phyloP scores from a whole-genome alignment of 768 basidiomycete species.

The Psilocybe azurescens region DNA sequence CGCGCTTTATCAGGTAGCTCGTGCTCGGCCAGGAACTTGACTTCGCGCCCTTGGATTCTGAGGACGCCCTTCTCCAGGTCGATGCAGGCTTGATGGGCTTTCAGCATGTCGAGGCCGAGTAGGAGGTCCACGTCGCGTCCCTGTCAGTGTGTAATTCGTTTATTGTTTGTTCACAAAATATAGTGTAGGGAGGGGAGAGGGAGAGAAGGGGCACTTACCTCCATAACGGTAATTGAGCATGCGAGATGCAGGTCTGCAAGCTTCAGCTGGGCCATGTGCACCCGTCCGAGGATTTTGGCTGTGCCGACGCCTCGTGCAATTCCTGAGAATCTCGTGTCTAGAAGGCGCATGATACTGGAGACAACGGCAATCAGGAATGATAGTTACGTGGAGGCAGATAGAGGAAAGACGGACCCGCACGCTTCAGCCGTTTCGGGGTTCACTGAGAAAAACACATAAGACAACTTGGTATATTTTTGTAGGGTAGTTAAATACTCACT shows the following conservation, averaged over 20 bases:
- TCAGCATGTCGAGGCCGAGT: constrained; percentile 99
- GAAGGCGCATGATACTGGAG: constrained; percentile 85
- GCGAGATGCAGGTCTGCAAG: constrained; percentile 83
- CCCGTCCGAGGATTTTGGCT: constrained; percentile 90
- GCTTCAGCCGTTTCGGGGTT: constrained; percentile 90
- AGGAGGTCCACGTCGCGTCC: constrained; percentile 94
- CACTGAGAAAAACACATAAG: constrained; percentile 51
- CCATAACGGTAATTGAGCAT: constrained; percentile 95
- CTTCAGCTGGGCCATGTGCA: constrained; percentile 93
- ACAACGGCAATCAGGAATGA: constrained; percentile 7
- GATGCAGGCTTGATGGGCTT: constrained; percentile 95
- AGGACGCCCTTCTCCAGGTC: constrained; percentile 90
- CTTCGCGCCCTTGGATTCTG: constrained; percentile 90
- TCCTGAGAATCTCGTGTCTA: constrained; percentile 87
- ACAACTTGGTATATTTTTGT: not conserved
- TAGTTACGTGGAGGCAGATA: not conserved
- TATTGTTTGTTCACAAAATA: too few species aligned
- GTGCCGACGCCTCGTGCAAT: constrained; percentile 95
- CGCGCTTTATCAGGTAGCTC: constrained; percentile 88
- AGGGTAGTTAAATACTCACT: constrained; percentile 55
- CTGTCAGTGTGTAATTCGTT: constrained; percentile 37
- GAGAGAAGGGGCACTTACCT: constrained; percentile 49
- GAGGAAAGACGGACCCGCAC: constrained; percentile 68
- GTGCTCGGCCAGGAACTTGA: constrained; percentile 91
- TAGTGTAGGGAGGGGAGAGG: too few species aligned